Percentiles rank a stretch among this genome's conserved stretches.
phyloP scores from a whole-genome alignment of 2,329 filamentous ascomycete genomes.

The Trichoderma aggressivum region DNA sequence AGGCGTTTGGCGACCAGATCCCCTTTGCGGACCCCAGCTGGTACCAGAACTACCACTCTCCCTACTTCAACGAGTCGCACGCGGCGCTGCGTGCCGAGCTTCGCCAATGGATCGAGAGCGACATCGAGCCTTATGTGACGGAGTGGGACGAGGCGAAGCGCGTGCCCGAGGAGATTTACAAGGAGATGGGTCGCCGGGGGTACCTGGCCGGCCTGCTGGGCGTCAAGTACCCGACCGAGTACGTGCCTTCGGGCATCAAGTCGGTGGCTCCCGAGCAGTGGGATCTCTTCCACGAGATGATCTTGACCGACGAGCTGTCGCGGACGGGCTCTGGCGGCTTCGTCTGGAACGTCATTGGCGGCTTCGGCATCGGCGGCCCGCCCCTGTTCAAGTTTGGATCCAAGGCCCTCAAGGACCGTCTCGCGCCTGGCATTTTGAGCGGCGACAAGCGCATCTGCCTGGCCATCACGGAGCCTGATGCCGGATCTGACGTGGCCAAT shows the following conservation, averaged over 20 bases:
- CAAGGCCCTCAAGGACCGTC: conserved; percentile 78
- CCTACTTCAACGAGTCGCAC: conserved; percentile 94
- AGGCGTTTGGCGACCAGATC: conserved; percentile 80
- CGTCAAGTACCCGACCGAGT: conserved; percentile 73
- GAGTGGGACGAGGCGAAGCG: conserved; percentile 97
- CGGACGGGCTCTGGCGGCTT: conserved; percentile 86
- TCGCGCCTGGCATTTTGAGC: conserved; percentile 80
- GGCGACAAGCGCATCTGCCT: conserved; percentile 97
- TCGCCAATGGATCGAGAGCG: conserved; percentile 84
- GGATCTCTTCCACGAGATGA: conserved; percentile 98
- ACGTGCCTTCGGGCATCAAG: conserved; percentile 61
- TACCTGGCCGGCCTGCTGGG: conserved; percentile 93
- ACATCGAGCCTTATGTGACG: conserved; percentile 84
- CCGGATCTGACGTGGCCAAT: conserved; percentile 92
- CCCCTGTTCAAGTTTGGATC: conserved; percentile 90
- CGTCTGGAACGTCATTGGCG: conserved; percentile 94
- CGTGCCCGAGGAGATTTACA: conserved; percentile 86
- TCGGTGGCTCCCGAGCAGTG: conserved; percentile 83
- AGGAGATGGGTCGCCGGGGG: conserved; percentile 88
- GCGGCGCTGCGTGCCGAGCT: conserved; percentile 86
- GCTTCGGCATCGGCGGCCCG: conserved; percentile 93
- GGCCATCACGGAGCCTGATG: conserved; percentile 95
- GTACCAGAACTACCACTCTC: conserved; percentile 95
- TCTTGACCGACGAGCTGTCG: conserved; percentile 91
- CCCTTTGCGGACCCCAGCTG: conserved; percentile 90